Percentiles rank a stretch among this genome's conserved stretches.
Conservation (phyloP, 2,329 filamentous ascomycete species). For the Didymella sp. region DNA sequence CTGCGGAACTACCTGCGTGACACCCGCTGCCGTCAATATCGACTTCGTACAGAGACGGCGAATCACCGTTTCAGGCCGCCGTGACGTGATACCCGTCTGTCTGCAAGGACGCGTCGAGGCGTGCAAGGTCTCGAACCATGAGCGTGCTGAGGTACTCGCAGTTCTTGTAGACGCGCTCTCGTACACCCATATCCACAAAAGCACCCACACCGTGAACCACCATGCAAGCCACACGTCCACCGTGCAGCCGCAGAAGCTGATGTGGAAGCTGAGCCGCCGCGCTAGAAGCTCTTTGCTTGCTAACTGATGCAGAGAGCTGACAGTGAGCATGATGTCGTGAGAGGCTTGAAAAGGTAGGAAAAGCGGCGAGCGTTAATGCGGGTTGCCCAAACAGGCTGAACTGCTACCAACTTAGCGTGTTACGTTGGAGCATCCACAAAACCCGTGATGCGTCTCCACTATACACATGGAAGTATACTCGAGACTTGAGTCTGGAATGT, state of each 20-base stretch:
- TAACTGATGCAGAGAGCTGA: not conserved
- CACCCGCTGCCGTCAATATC: conserved; percentile 19
- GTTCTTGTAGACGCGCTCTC: not conserved
- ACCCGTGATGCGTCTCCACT: not conserved
- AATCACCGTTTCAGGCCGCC: conserved; percentile 10
- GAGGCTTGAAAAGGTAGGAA: not conserved
- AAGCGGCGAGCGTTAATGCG: too few species aligned
- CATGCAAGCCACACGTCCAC: conserved; percentile 22
- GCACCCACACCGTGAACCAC: conserved; percentile 24
- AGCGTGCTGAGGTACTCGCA: not conserved
- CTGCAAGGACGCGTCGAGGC: conserved; percentile 7
- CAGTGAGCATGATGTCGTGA: conserved; percentile 3
- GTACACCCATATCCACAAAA: conserved; percentile 19
- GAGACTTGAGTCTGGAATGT: not conserved
- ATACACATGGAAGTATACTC: not conserved
- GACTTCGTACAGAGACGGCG: conserved; percentile 12
- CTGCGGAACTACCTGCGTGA: conserved; percentile 4
- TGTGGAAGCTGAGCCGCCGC: conserved; percentile 17
- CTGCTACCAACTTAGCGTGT: not conserved
- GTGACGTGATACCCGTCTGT: conserved; percentile 6
- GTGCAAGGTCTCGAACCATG: not conserved
- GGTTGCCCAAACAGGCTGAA: conserved; percentile 4
- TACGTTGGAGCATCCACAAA: not conserved
- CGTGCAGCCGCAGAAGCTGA: conserved; percentile 5
- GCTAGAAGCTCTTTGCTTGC: conserved; percentile 11